These are phyloP conservation scores for Cryphonectria naterciae DNA, from an alignment of 2,329 filamentous ascomycete genomes.

Conservation along the genomic window DNA sequence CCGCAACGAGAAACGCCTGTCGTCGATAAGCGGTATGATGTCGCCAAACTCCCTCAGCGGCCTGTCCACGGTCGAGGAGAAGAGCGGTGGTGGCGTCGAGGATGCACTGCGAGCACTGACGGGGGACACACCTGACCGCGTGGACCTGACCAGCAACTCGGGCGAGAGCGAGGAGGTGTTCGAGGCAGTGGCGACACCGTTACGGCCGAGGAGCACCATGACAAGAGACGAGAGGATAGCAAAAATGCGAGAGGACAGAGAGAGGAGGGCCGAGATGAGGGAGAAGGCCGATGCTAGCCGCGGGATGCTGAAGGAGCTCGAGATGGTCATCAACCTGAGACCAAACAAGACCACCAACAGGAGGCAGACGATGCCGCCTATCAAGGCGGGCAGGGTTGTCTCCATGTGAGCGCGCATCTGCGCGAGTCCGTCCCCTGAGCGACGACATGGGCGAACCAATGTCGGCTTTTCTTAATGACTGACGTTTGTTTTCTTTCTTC, in stretches of 20 bases:
- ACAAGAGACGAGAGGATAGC: conserved; percentile 85
- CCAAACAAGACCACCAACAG: conserved; percentile 40
- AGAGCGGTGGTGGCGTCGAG: conserved; percentile 41
- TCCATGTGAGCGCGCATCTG: conserved; percentile 43
- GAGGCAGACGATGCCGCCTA: conserved; percentile 42
- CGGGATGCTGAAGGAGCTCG: conserved; percentile 89
- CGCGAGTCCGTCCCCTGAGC: background rate
- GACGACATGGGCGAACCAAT: background rate
- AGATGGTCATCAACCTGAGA: conserved; percentile 76
- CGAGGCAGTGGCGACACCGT: conserved; percentile 81
- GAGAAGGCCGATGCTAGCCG: conserved; percentile 81
- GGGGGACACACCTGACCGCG: conserved; percentile 63
- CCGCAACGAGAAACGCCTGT: conserved; percentile 73
- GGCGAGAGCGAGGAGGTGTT: conserved; percentile 80
- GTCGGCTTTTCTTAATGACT: conserved; percentile 27
- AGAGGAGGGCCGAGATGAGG: conserved; percentile 69
- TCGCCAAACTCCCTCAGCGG: conserved; percentile 71
- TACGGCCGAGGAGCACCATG: conserved; percentile 69
- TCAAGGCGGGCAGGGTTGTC: conserved; percentile 42
- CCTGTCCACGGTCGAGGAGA: conserved; percentile 63
- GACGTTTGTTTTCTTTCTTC: conserved; percentile 26
- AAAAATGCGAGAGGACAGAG: conserved; percentile 86
- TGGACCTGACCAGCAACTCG: conserved; percentile 52
- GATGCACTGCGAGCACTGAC: conserved; percentile 78
- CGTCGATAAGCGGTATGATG: conserved; percentile 62